phyloP scores from a whole-genome alignment of 768 basidiomycete species.

The Suillus discolor region DNA sequence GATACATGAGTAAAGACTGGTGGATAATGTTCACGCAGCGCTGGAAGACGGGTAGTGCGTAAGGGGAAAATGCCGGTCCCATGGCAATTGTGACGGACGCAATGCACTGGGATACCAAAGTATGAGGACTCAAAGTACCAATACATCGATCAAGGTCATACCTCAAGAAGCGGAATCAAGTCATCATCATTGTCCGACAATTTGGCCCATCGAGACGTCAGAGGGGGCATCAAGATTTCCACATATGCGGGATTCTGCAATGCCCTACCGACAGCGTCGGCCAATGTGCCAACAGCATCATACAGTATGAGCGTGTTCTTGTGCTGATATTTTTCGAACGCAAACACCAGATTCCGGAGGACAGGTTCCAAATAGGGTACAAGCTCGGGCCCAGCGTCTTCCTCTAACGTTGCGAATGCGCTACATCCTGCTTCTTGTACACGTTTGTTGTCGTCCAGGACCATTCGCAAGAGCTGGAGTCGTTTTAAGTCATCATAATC shows the following conservation, averaged over 20 bases:
- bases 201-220: constrained; percentile 88
- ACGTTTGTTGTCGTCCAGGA: constrained; percentile 96
- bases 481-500: constrained; percentile 6
- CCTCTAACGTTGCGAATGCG: constrained; percentile 97
- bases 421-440: constrained; percentile 99
- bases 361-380: constrained; percentile 95
- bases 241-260: constrained; percentile 86
- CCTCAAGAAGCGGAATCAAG: constrained; percentile 94
- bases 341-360: constrained; percentile 90
- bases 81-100: constrained; percentile 98
- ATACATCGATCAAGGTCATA: constrained; percentile 37
- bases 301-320: constrained; percentile 99
- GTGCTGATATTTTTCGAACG: constrained; percentile 98
- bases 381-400: constrained; percentile 90
- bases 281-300: constrained; percentile 97
- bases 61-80: constrained; percentile 84
- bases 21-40: constrained; percentile 89
- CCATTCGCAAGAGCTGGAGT: constrained; percentile 89
- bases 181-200: constrained; percentile 91
- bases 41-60: constrained; percentile 90
- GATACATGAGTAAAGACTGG: constrained; percentile 79
- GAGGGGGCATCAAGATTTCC: constrained; percentile 94
- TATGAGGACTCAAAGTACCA: constrained; percentile 3
- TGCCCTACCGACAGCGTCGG: constrained; percentile 91
- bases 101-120: constrained; percentile 67